phyloP scores from a whole-genome alignment of 306 rosid species.

The Neltuma alba region DNA sequence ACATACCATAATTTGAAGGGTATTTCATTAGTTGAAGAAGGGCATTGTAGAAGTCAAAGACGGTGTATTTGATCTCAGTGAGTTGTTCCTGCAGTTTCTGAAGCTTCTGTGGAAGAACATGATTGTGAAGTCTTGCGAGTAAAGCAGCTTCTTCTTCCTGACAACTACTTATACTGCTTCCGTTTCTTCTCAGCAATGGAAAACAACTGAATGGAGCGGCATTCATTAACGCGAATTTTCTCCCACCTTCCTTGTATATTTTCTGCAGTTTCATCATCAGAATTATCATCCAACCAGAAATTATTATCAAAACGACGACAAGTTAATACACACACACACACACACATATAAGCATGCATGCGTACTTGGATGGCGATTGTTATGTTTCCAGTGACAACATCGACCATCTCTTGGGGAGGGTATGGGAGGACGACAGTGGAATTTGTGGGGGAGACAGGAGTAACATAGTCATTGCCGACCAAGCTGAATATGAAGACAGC shows the following conservation, averaged over 20 bases:
- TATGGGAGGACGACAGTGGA: no score
- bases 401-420: slow-evolving; percentile 33
- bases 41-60: slow-evolving; percentile 23
- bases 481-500: background rate
- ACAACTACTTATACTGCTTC: slow-evolving; percentile 36
- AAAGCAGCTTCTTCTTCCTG: slow-evolving; percentile 28
- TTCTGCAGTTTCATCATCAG: slow-evolving; percentile 16
- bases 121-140: slow-evolving; percentile 48
- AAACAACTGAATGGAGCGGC: slow-evolving; percentile 32
- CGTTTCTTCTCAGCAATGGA: slow-evolving; percentile 37
- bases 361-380: slow-evolving; percentile 42
- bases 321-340: no score
- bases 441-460: slow-evolving; percentile 4
- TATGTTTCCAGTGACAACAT: slow-evolving; percentile 49
- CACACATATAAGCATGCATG: no score
- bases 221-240: slow-evolving; percentile 51
- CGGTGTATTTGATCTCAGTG: slow-evolving; percentile 48
- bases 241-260: slow-evolving; percentile 52
- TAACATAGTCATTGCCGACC: slow-evolving; percentile 41
- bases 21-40: slow-evolving; percentile 5
- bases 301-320: no score
- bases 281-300: no score
- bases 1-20: slow-evolving; percentile 50
- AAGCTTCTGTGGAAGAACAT: slow-evolving; percentile 28
- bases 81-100: slow-evolving; percentile 31